phyloP scores from a whole-genome alignment of 2,329 filamentous ascomycete genomes.

The Rosellinia necatrix region DNA sequence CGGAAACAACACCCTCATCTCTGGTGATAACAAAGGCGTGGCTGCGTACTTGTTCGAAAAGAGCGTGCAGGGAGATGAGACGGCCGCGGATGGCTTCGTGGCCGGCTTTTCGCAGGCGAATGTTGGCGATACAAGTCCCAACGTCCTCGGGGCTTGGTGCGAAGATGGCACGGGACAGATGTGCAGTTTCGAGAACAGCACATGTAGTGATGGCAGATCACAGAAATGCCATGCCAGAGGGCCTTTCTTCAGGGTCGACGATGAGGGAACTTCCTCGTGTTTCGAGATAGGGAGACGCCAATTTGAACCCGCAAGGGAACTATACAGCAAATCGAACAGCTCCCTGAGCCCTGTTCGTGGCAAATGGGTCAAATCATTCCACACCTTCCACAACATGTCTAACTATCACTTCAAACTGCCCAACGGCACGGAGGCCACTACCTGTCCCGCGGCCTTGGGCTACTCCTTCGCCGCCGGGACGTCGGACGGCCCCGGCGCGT shows the following conservation, averaged over 20 bases:
- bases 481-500: constrained; percentile 85
- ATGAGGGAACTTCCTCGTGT: constrained; percentile 74
- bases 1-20: constrained; percentile 87
- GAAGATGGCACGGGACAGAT: constrained; percentile 77
- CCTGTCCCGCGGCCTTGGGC: constrained; percentile 85
- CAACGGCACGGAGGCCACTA: constrained; percentile 71
- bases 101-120: constrained; percentile 92
- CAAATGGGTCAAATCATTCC: constrained; percentile 75
- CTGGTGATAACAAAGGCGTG: constrained; percentile 96
- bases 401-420: constrained; percentile 73
- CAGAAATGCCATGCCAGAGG: constrained; percentile 76
- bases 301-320: constrained; percentile 49
- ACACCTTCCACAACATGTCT: constrained; percentile 83
- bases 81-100: constrained; percentile 71
- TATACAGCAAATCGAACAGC: constrained; percentile 58
- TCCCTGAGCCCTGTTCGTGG: constrained; percentile 60
- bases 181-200: constrained; percentile 81
- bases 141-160: constrained; percentile 85
- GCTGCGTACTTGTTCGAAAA: constrained; percentile 85
- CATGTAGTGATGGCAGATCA: constrained; percentile 72
- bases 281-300: constrained; percentile 79
- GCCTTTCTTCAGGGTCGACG: constrained; percentile 68
- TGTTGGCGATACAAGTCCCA: constrained; percentile 89
- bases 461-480: constrained; percentile 94
- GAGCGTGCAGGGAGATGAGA: constrained; percentile 58